Evolutionary conservation across 345 rosid genomes (phyloP).

Genomic region (Aquilaria sinensis): DNA sequence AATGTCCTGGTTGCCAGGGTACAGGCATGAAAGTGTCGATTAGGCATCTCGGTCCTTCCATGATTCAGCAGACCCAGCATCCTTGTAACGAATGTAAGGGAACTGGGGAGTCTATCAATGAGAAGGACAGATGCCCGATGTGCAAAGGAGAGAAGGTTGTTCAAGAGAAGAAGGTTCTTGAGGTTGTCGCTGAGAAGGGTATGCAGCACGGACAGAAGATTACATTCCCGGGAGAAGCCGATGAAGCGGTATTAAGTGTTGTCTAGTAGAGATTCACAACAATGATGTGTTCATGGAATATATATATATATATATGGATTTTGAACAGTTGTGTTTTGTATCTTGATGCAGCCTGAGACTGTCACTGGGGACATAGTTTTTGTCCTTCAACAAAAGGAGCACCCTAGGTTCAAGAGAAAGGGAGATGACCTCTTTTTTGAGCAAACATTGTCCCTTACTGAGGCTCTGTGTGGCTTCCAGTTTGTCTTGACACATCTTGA

Average conservation of each 20-base stretch:
- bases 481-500: slow-evolving; percentile 76
- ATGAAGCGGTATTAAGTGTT: slow-evolving; percentile 51
- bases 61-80: slow-evolving; percentile 97
- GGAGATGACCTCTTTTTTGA: slow-evolving; percentile 86
- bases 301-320: neutral
- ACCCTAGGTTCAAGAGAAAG: slow-evolving; percentile 77
- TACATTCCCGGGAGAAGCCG: slow-evolving; percentile 89
- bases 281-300: neutral
- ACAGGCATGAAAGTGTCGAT: slow-evolving; percentile 87
- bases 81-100: slow-evolving; percentile 89
- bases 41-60: slow-evolving; percentile 82
- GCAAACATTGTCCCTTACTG: slow-evolving; percentile 69
- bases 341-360: slow-evolving; percentile 74
- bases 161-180: slow-evolving; percentile 79
- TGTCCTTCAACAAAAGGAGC: slow-evolving; percentile 85
- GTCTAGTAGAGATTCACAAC: neutral
- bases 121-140: slow-evolving; percentile 67
- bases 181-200: slow-evolving; percentile 88
- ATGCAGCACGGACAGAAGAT: slow-evolving; percentile 87
- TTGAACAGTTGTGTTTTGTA: slow-evolving; percentile 1
- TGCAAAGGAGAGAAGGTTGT: slow-evolving; percentile 89
- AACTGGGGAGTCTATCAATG: slow-evolving; percentile 73
- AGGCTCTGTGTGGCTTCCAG: slow-evolving; percentile 90
- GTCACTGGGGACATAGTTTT: slow-evolving; percentile 81
- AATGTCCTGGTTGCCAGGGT: slow-evolving; percentile 77